A percentile compares a stretch with the other conserved stretches of the same genome.
Conservation (phyloP, 2,329 filamentous ascomycete species). For the Nannizziopsis barbatae region DNA sequence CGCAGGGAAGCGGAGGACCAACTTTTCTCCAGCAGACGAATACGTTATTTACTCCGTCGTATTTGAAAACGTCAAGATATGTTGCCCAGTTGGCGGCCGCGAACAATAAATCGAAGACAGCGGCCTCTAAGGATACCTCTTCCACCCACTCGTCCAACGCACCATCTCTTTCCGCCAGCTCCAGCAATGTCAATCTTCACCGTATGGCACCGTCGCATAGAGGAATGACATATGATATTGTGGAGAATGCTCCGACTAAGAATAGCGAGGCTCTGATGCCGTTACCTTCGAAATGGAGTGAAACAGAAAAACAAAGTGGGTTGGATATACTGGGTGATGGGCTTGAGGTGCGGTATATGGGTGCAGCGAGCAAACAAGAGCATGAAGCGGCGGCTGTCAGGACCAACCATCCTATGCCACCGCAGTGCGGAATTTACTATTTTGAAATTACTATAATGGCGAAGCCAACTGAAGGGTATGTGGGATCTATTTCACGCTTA, state of each 20-base stretch:
- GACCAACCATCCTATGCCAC: slow-evolving; percentile 74
- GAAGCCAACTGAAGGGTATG: slow-evolving; percentile 57
- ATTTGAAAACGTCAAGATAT: slow-evolving; percentile 67
- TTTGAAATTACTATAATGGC: slow-evolving; percentile 63
- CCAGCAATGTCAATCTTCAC: slow-evolving; percentile 48
- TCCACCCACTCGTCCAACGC: slow-evolving; percentile 39
- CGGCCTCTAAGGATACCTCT: slow-evolving; percentile 38
- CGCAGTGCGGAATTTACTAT: slow-evolving; percentile 88
- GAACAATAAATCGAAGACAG: slow-evolving; percentile 47
- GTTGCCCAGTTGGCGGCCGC: slow-evolving; percentile 62
- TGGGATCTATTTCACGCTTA: slow-evolving; percentile 8
- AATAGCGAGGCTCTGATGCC: slow-evolving; percentile 55
- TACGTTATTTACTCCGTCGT: slow-evolving; percentile 71
- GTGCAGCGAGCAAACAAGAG: slow-evolving; percentile 47
- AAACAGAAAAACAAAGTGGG: slow-evolving; percentile 58
- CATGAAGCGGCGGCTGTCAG: slow-evolving; percentile 73
- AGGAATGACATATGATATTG: slow-evolving; percentile 71
- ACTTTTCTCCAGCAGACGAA: slow-evolving; percentile 18
- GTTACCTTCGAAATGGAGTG: slow-evolving; percentile 74
- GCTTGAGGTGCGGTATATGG: slow-evolving; percentile 55
- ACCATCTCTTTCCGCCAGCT: slow-evolving; percentile 41
- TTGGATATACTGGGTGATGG: slow-evolving; percentile 67
- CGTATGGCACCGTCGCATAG: slow-evolving; percentile 55
- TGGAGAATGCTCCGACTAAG: slow-evolving; percentile 56
- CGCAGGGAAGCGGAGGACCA: slow-evolving; percentile 13